Evolutionary conservation across 768 basidiomycete species (phyloP).

Genomic region (Piloderma croceum): DNA sequence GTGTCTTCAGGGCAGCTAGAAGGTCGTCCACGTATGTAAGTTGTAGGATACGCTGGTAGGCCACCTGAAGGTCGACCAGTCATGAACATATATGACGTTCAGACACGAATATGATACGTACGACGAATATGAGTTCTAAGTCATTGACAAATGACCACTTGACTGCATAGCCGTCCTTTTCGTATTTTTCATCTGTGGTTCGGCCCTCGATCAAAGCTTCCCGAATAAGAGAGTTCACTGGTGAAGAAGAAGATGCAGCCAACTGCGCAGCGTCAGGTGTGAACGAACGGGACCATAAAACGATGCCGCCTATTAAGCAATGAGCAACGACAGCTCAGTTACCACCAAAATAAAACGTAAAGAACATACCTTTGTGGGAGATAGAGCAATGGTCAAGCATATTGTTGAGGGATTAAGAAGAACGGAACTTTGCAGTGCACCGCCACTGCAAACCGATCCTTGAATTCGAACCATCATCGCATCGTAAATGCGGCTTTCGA

Average conservation of each 20-base stretch:
- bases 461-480: too few relatives aligned
- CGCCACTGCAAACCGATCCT: too few relatives aligned
- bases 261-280: constrained; percentile 77
- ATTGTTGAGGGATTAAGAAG: too few relatives aligned
- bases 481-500: too few relatives aligned
- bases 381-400: constrained; percentile 98
- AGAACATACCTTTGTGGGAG: constrained; percentile 73
- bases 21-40: constrained; percentile 92
- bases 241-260: constrained; percentile 66
- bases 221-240: constrained; percentile 82
- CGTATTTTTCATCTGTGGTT: constrained; percentile 75
- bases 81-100: constrained; percentile 3
- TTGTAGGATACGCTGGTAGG: constrained; percentile 94
- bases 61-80: constrained; percentile 51
- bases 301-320: constrained; percentile 65
- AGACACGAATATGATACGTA: constrained; percentile 33
- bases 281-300: constrained; percentile 93
- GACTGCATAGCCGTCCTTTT: constrained; percentile 91
- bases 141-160: constrained; percentile 96
- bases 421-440: too few relatives aligned
- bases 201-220: constrained; percentile 91
- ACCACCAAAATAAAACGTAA: background rate
- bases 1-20: constrained; percentile 67
- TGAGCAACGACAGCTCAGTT: constrained; percentile 6
- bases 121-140: constrained; percentile 94